Percentiles rank a stretch among this genome's conserved stretches.
Conservation (phyloP, 2,329 filamentous ascomycete genomes). For the Apiospora hydei region DNA sequence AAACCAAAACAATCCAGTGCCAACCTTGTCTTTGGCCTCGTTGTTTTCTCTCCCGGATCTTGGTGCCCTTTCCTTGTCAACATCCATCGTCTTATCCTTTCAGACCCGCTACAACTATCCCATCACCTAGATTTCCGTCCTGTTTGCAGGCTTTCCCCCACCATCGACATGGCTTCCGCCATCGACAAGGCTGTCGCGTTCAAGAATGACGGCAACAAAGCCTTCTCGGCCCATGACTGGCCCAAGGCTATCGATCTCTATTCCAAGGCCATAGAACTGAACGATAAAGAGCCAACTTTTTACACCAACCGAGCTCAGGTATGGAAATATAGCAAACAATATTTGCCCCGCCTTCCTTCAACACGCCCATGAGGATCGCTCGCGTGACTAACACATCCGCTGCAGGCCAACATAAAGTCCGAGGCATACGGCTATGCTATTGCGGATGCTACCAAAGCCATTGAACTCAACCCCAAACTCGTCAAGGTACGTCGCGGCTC, state of each 20-base stretch:
- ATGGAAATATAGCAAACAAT: slow-evolving; percentile 44
- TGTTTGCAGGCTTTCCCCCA: slow-evolving; percentile 6
- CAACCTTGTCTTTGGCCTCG: not conserved
- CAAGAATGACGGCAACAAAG: slow-evolving; percentile 95
- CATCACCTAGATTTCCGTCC: not conserved
- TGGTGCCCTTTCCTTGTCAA: not conserved
- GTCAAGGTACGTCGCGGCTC: slow-evolving; percentile 71
- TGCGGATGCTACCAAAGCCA: slow-evolving; percentile 86
- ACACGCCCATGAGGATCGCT: slow-evolving; percentile 37
- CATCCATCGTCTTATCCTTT: not conserved
- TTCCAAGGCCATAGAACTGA: slow-evolving; percentile 83
- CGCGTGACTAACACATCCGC: slow-evolving; percentile 54
- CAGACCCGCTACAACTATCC: not conserved
- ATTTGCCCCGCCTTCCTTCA: slow-evolving; percentile 22
- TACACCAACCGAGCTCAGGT: slow-evolving; percentile 97
- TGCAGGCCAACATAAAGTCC: slow-evolving; percentile 89
- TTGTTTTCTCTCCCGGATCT: not conserved
- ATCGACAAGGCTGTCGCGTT: slow-evolving; percentile 78
- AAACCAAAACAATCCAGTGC: not conserved
- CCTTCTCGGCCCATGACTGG: slow-evolving; percentile 90
- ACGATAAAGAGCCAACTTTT: slow-evolving; percentile 86
- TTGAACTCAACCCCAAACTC: slow-evolving; percentile 87
- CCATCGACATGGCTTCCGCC: slow-evolving; percentile 47
- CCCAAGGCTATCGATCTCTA: slow-evolving; percentile 82
- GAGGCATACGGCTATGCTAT: slow-evolving; percentile 95